Percentiles rank a stretch among this genome's conserved stretches.
These are phyloP conservation scores for Saccharomyces eubayanus DNA, from an alignment of 805 yeast species.

Conservation along the genomic window DNA sequence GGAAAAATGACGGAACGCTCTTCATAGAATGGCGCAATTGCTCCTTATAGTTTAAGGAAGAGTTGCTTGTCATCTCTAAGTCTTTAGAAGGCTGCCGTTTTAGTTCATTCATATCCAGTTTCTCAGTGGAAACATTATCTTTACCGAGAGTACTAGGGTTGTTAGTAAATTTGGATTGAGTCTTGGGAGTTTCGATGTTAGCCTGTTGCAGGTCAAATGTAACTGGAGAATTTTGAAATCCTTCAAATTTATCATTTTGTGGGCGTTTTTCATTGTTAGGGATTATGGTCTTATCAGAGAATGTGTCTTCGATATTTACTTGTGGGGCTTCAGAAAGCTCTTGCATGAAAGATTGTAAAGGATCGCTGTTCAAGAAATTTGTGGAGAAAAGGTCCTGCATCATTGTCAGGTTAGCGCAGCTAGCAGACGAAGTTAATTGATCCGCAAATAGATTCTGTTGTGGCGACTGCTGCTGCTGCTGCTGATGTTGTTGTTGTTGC, in stretches of 20 bases:
- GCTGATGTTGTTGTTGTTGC: neutral
- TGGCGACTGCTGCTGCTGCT: conserved; percentile 1
- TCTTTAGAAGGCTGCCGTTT: conserved; percentile 6
- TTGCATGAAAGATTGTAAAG: conserved; percentile 17
- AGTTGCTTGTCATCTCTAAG: neutral
- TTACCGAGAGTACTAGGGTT: conserved; percentile 8
- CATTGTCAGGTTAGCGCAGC: neutral
- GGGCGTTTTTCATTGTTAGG: neutral
- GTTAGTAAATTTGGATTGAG: conserved; percentile 7
- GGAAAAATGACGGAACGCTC: conserved; percentile 16
- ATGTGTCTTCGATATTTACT: conserved; percentile 3
- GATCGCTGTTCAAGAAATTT: conserved; percentile 16
- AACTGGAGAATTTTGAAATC: neutral
- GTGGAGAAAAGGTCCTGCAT: conserved; percentile 14
- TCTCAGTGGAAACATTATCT: conserved; percentile 16
- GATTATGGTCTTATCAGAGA: neutral
- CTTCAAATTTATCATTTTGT: conserved; percentile 1
- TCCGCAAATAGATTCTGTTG: neutral
- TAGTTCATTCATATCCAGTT: conserved; percentile 13
- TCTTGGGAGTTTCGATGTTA: conserved; percentile 1
- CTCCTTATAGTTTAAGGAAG: conserved; percentile 5
- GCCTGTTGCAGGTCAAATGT: neutral
- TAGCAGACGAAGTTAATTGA: neutral
- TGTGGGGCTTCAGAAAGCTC: conserved; percentile 12
- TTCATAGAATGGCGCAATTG: conserved; percentile 12